Evolutionary conservation across 148 eudicot genomes (phyloP).

Genomic region (Salicornia ramosissima): DNA sequence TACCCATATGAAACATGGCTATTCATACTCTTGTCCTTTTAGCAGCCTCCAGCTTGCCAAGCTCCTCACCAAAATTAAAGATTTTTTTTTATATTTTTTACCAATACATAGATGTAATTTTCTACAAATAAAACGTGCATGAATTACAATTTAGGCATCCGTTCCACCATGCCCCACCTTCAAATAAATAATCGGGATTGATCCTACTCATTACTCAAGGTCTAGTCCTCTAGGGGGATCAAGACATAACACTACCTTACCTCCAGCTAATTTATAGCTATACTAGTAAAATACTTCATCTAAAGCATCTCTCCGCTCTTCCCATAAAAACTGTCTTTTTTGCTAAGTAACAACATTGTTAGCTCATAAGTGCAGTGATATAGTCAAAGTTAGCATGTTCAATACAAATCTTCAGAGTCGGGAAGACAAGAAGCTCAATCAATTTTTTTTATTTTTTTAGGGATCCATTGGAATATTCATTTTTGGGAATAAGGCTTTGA

Average conservation of each 20-base stretch:
- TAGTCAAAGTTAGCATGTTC: neutral
- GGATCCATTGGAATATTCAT: neutral
- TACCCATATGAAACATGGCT: neutral
- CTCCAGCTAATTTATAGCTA: neutral
- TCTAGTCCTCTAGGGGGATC: too few species aligned
- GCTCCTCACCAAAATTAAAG: neutral
- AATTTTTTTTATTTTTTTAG: neutral
- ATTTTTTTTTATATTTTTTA: neutral
- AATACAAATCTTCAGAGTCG: too few species aligned
- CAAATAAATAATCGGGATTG: too few species aligned
- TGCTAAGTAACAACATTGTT: too few species aligned
- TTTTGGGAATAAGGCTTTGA: too few species aligned
- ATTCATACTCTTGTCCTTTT: neutral
- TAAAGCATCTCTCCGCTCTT: neutral
- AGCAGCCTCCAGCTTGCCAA: neutral
- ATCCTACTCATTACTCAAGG: too few species aligned
- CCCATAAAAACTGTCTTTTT: too few species aligned
- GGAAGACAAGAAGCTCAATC: slow-evolving; percentile 12
- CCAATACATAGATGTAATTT: neutral
- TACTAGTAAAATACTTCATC: neutral
- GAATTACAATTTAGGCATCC: too few species aligned
- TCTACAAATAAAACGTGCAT: too few species aligned
- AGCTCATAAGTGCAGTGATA: neutral
- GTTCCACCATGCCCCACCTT: too few species aligned
- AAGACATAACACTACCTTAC: neutral